phyloP scores from a whole-genome alignment of 257 asterid genomes.

The Leonotis leonurus region DNA sequence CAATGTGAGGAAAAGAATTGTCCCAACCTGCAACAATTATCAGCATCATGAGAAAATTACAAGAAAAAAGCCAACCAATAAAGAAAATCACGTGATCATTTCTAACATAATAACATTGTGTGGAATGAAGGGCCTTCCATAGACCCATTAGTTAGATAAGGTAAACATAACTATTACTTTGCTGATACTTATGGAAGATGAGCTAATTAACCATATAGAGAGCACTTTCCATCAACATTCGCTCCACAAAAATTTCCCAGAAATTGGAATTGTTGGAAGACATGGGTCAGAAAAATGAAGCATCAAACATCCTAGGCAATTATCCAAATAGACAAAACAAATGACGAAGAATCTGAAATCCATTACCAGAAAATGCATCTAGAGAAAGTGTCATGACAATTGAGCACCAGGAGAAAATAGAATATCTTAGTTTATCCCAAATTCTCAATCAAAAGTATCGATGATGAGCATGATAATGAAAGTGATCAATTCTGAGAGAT shows the following conservation, averaged over 20 bases:
- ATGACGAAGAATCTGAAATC: neutral
- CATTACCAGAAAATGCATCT: neutral
- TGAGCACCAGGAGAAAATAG: too few species aligned
- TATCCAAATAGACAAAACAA: neutral
- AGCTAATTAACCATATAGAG: neutral
- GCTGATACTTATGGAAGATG: neutral
- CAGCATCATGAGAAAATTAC: neutral
- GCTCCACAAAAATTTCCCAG: neutral
- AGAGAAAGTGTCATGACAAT: too few species aligned
- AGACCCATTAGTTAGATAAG: neutral
- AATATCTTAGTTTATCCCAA: too few species aligned
- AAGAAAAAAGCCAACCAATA: neutral
- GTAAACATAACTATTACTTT: neutral
- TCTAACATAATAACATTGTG: neutral
- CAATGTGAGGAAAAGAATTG: constrained; percentile 47
- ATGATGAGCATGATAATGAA: too few species aligned
- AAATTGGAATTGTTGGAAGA: neutral
- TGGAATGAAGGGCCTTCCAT: neutral
- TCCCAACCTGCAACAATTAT: constrained; percentile 58
- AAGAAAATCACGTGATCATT: neutral
- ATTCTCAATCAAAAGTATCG: too few species aligned
- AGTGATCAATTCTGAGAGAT: too few species aligned
- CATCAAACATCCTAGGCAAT: neutral
- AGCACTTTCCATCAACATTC: neutral
- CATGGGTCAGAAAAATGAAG: neutral